Conservation (phyloP, 495 filamentous ascomycete species). For the Podospora appendiculata region DNA sequence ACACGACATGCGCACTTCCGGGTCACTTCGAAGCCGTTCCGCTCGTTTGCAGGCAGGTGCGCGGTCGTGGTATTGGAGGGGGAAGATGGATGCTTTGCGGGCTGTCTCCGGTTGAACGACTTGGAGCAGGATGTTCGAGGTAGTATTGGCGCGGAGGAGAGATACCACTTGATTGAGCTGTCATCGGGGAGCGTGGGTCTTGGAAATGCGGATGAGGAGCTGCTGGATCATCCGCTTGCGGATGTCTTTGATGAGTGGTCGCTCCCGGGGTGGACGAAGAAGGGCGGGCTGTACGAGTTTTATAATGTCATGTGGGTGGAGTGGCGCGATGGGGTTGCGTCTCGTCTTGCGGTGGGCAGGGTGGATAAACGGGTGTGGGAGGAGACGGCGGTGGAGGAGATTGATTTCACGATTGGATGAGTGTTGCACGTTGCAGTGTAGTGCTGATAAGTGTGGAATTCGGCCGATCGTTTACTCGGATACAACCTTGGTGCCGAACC, state of each 20-base stretch:
- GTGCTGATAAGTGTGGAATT: no score
- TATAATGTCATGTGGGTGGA: constrained; percentile 18
- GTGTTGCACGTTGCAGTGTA: background rate
- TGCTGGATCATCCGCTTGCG: constrained; percentile 3
- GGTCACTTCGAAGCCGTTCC: background rate
- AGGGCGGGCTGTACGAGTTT: constrained; percentile 10
- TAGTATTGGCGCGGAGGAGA: background rate
- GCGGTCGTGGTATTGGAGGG: constrained; percentile 1
- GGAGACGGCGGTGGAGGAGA: background rate
- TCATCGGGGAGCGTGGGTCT: constrained; percentile 4
- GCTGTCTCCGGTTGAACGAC: constrained; percentile 8
- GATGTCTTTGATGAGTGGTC: constrained; percentile 15
- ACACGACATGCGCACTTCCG: background rate
- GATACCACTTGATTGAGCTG: constrained; percentile 10
- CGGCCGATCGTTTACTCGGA: no score
- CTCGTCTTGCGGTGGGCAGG: constrained; percentile 14
- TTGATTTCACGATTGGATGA: constrained; percentile 9
- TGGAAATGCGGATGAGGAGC: background rate
- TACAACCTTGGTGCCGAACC: no score
- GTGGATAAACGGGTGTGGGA: constrained; percentile 13
- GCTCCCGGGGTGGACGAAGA: constrained; percentile 1
- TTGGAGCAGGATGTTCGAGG: background rate
- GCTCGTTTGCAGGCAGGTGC: constrained; percentile 2
- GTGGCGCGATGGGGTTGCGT: constrained; percentile 10
- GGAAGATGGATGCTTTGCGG: background rate